A percentile compares a stretch with the other conserved stretches of the same genome.
These are phyloP conservation scores for Ochromonas danica DNA, from an alignment of 108 stramenopile genomes.

Conservation along the genomic window DNA sequence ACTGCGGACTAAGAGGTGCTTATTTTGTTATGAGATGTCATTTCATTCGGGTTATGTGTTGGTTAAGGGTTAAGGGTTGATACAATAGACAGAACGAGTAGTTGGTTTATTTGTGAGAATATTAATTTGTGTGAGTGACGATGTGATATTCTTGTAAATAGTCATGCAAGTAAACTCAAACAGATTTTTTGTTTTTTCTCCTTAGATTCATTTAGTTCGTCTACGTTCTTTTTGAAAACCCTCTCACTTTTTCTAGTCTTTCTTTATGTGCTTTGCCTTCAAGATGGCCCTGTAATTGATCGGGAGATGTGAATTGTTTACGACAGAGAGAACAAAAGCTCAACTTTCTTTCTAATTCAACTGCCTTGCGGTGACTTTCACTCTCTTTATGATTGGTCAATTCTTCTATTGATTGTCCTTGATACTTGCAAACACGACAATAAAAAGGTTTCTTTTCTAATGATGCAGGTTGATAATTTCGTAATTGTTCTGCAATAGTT, in stretches of 20 bases:
- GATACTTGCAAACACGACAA: slow-evolving; percentile 76
- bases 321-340: slow-evolving; percentile 75
- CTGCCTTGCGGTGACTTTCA: slow-evolving; percentile 71
- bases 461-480: slow-evolving; percentile 68
- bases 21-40: too few relatives aligned
- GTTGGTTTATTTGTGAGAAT: too few relatives aligned
- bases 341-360: slow-evolving; percentile 67
- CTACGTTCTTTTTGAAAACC: background rate
- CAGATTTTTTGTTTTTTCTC: too few relatives aligned
- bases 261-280: slow-evolving; percentile 66
- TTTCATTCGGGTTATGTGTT: too few relatives aligned
- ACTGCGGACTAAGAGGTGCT: too few relatives aligned
- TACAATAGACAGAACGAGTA: too few relatives aligned
- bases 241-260: background rate
- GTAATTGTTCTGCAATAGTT: slow-evolving; percentile 72
- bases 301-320: slow-evolving; percentile 80
- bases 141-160: too few relatives aligned
- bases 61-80: too few relatives aligned
- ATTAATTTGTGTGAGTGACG: too few relatives aligned
- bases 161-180: too few relatives aligned
- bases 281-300: slow-evolving; percentile 79
- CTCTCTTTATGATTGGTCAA: slow-evolving; percentile 65
- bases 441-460: slow-evolving; percentile 76
- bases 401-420: slow-evolving; percentile 61
- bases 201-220: too few relatives aligned